Percentiles rank a stretch among this genome's conserved stretches.
Conservation (phyloP, 768 basidiomycete species). For the Auriscalpium vulgare region DNA sequence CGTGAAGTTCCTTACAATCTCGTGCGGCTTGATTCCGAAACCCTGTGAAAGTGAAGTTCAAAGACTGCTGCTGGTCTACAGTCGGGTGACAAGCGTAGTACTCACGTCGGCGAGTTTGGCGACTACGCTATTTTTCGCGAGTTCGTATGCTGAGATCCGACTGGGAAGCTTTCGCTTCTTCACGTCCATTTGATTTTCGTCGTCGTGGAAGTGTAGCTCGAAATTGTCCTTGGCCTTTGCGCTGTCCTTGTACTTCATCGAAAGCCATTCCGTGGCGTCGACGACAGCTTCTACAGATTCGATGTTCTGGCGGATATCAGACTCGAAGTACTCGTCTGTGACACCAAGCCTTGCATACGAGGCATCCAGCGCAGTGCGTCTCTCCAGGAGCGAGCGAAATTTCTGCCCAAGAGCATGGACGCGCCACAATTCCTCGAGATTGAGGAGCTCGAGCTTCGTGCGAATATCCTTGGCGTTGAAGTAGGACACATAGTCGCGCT, state of each 20-base stretch:
- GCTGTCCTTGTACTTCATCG: slow-evolving; percentile 73
- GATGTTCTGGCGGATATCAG: slow-evolving; percentile 55
- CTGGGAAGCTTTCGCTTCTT: slow-evolving; percentile 78
- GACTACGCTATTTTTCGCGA: slow-evolving; percentile 72
- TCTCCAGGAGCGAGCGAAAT: slow-evolving; percentile 78
- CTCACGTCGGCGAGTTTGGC: slow-evolving; percentile 71
- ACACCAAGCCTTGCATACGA: slow-evolving; percentile 64
- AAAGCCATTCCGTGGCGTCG: slow-evolving; percentile 87
- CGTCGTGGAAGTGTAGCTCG: slow-evolving; percentile 66
- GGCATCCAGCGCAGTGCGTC: slow-evolving; percentile 51
- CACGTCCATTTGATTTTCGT: slow-evolving; percentile 42
- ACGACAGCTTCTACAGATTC: slow-evolving; percentile 84
- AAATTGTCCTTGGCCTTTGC: slow-evolving; percentile 44
- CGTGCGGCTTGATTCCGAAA: slow-evolving; percentile 75
- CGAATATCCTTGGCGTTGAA: slow-evolving; percentile 63
- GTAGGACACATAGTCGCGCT: slow-evolving; percentile 82
- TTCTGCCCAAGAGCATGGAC: slow-evolving; percentile 84
- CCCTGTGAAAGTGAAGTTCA: slow-evolving; percentile 38
- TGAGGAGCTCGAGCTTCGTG: slow-evolving; percentile 63
- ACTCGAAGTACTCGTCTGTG: slow-evolving; percentile 69
- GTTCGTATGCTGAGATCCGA: slow-evolving; percentile 76
- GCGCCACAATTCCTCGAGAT: slow-evolving; percentile 81
- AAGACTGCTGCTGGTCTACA: not conserved
- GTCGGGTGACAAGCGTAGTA: slow-evolving; percentile 17
- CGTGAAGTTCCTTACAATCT: slow-evolving; percentile 81